Conservation (phyloP, 108 stramenopile species). For the Chaetoceros muelleri region DNA sequence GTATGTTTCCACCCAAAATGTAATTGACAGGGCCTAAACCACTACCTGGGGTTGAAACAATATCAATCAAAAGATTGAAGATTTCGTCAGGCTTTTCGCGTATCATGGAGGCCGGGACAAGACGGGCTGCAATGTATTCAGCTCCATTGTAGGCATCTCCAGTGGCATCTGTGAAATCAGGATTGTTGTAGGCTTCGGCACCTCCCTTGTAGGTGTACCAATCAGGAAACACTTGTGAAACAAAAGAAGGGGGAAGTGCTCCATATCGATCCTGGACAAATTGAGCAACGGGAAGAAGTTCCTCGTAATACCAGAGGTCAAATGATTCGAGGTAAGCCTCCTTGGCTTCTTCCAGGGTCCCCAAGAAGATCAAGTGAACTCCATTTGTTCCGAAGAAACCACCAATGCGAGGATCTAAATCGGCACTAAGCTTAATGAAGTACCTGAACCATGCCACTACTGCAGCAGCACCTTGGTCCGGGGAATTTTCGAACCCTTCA, state of each 20-base stretch:
- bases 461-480: background rate
- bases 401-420: background rate
- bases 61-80: background rate
- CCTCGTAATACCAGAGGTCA: background rate
- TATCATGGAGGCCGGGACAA: background rate
- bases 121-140: background rate
- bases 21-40: background rate
- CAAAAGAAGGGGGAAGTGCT: background rate
- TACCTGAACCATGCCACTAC: background rate
- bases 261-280: background rate
- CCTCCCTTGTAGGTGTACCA: slow-evolving; percentile 2
- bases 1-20: background rate
- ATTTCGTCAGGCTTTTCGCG: background rate
- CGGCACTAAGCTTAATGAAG: background rate
- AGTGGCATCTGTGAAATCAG: background rate
- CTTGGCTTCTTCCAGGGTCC: background rate
- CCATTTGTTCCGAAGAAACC: background rate
- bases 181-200: background rate
- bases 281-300: background rate
- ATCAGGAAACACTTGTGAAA: background rate
- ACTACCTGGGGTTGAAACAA: background rate
- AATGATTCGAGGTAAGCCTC: background rate
- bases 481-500: background rate
- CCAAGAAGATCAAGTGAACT: background rate
- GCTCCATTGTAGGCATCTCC: background rate